Base-by-base conservation (phyloP, 1,284 basidiomycete genomes). In the Earliella scabrosa region DNA sequence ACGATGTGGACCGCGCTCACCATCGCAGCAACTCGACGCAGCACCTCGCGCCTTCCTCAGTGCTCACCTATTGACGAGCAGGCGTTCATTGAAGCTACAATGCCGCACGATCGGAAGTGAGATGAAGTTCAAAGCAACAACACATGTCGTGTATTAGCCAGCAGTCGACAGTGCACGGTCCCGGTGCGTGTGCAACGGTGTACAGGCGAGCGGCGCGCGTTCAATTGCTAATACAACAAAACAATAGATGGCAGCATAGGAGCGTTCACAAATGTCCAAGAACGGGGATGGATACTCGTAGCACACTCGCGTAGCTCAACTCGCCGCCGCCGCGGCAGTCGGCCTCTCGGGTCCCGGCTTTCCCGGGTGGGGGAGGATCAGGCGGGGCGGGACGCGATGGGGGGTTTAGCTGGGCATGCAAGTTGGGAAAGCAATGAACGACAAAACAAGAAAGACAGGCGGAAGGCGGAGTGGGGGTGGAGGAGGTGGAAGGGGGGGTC, bases 381-480 rank as follows among this genome's bases (percentile, higher is more conserved):
- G 54, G 40, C 43, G 45, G 45, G 20, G 29, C 6, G 13, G 13
- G 29, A 31, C 13, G 29, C 24, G 34, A 31, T 29, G 34, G 41
- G 45, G 49, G 46, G 41, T 43, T 52, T 50, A 48, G 58, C 59
- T 59, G 59, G 49, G 58, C 59, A 56, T 59, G 58, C 58, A 59
- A 47, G 55, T 60, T 52, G 43, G 38, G 58, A 64, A 60, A 61
- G 61, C 60, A 60, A 56, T 46, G 56, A 53, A 56, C 50, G 54
- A 61, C 52, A 52, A 57, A 52, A 59, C 57, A 65, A 58, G 52
- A 61, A 64, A 51, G 62, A 62, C 53, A 48, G 50, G 50, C 58
- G 53, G 38, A 45, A 50, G 39, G 36, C 45, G 39, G 47, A 48
- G 44, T 16, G 48, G 41, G 36, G 40, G 40, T 34, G 56, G n/a